These are phyloP conservation scores for Dactylella cylindrospora DNA, from an alignment of 2,329 filamentous ascomycete species.

Conservation along the genomic window DNA sequence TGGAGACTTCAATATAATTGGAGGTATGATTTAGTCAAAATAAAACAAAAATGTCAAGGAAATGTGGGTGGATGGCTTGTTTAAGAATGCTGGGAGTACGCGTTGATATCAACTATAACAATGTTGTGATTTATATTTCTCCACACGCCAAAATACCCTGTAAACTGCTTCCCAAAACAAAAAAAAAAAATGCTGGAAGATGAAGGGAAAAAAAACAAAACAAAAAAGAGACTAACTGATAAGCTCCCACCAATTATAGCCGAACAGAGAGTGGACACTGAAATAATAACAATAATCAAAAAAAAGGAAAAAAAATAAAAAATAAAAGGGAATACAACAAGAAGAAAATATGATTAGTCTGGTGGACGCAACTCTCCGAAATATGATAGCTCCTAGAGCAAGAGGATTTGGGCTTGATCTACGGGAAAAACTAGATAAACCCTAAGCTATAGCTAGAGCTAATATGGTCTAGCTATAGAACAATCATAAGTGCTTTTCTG, in stretches of 20 bases:
- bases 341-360: neutral
- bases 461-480: too few relatives aligned
- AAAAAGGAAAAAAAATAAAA: neutral
- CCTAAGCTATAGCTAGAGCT: too few relatives aligned
- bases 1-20: neutral
- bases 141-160: neutral
- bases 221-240: neutral
- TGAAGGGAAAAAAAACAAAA: neutral
- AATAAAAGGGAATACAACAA: neutral
- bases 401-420: too few relatives aligned
- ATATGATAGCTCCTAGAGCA: neutral
- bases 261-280: neutral
- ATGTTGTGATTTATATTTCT: too few relatives aligned
- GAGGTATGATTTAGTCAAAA: neutral
- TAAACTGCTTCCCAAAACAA: neutral
- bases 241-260: too few relatives aligned
- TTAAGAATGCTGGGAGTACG: constrained; percentile 36
- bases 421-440: constrained; percentile 5
- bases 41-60: neutral
- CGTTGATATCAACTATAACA: constrained; percentile 41
- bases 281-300: neutral
- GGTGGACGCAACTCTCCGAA: neutral
- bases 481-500: too few relatives aligned
- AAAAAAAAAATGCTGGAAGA: neutral
- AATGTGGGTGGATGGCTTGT: constrained; percentile 5